Base-by-base conservation (phyloP, 768 basidiomycete species). In the Multifurca ochricompacta region DNA sequence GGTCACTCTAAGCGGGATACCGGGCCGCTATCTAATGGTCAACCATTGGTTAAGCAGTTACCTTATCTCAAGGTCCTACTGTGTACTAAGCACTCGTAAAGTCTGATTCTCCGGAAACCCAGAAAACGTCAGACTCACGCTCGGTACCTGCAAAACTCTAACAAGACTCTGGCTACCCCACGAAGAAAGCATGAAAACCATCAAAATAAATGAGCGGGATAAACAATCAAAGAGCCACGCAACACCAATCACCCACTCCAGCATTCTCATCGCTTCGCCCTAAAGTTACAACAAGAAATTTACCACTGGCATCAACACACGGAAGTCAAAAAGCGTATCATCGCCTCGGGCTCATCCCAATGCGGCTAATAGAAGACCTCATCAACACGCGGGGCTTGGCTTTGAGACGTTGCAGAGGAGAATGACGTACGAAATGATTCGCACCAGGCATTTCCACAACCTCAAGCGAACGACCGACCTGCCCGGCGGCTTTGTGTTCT, bases 401-500 rank as follows among this genome's bases (percentile, higher is more conserved):
- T 28, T 18, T 25, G 18, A 3, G 9, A 7, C 4, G 6, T 14
- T 4, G 11, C 6, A 23, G 32, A 11, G 6, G 19, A 23, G 10
- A 50, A 14, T 6, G 4, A 56, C 59, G 39, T 31, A 61, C 59
- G n/a, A 61, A 59, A 36, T 61, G 59, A 41, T 61, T 61, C 28
- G 59, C 59, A 7, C 49, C 40, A 9, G 58, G 57, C 35, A 59
- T 53, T 27, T 54, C 48, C 30, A 54, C 58, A 25, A 59, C 48
- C 32, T 59, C 44, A 14, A 59, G 49, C 44, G 34, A 11, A 10
- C 59, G 42, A n/a, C 37, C 57, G 8, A 34, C 49, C 39, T 35
- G 37, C 14, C 57, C 57, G 30, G 1, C 21, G 5, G 40, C 57
- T 21, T 54, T 27, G 27, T 39, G 32, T 28, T 59, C 53, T n/a